Percentiles rank a stretch among this genome's conserved stretches.
Evolutionary conservation across 768 basidiomycete species (phyloP).

Genomic region (Coprinellus micaceus): DNA sequence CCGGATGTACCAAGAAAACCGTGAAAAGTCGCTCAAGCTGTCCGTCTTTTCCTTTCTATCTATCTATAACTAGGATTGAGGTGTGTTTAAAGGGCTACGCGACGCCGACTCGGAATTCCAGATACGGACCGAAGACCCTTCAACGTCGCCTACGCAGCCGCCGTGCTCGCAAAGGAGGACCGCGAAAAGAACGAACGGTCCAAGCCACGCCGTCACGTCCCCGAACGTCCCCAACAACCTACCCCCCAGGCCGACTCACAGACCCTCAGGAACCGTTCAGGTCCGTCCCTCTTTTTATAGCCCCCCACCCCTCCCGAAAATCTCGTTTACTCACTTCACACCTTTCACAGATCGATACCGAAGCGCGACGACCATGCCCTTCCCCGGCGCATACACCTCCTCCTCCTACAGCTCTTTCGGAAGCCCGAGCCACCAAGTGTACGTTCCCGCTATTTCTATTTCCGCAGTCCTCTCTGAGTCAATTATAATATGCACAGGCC

Average conservation of each 20-base stretch:
- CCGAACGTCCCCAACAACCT: not conserved
- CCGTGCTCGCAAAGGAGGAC: constrained; percentile 53
- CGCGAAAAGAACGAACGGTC: constrained; percentile 28
- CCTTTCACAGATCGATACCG: not conserved
- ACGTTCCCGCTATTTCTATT: not conserved
- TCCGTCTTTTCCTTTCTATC: constrained; percentile 28
- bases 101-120: constrained; percentile 78
- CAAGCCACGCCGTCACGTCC: not conserved
- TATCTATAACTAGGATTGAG: constrained; percentile 6
- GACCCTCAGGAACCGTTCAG: not conserved
- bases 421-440: constrained; percentile 31
- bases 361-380: not conserved
- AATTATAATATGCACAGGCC: not conserved
- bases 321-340: not conserved
- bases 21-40: constrained; percentile 65
- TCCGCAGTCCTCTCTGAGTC: not conserved
- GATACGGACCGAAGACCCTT: constrained; percentile 80
- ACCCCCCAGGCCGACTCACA: not conserved
- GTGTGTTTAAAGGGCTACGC: constrained; percentile 52
- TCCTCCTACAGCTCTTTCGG: not conserved
- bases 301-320: not conserved
- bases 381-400: not conserved
- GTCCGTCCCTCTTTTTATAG: not conserved
- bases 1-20: constrained; percentile 50
- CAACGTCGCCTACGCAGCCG: constrained; percentile 83